These are phyloP conservation scores for Ceratobasidium sp. DNA, from an alignment of 1,284 basidiomycete species.

Conservation along the genomic window DNA sequence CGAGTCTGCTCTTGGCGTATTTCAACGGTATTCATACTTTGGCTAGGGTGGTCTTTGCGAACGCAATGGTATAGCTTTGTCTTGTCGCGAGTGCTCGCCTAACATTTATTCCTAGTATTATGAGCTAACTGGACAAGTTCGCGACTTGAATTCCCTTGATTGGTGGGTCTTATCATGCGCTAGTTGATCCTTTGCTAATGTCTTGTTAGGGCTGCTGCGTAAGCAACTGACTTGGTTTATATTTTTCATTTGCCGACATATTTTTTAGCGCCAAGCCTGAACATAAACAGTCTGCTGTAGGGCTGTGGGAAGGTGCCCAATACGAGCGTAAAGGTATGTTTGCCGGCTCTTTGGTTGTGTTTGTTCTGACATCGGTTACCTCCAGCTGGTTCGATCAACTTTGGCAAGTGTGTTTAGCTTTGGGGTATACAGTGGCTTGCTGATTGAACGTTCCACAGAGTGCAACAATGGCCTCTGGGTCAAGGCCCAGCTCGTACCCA, in stretches of 20 bases:
- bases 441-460: slow-evolving; percentile 37
- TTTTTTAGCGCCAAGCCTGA: slow-evolving; percentile 40
- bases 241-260: not conserved
- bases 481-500: slow-evolving; percentile 10
- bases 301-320: slow-evolving; percentile 39
- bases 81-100: not conserved
- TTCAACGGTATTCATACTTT: slow-evolving; percentile 35
- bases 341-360: not conserved
- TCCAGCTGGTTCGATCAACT: slow-evolving; percentile 41
- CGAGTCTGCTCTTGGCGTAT: not conserved
- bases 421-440: not conserved
- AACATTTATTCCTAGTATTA: slow-evolving; percentile 39
- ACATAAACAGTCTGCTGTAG: slow-evolving; percentile 32
- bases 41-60: slow-evolving; percentile 35
- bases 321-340: slow-evolving; percentile 37
- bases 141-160: slow-evolving; percentile 29
- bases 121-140: slow-evolving; percentile 43
- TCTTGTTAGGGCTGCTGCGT: slow-evolving; percentile 21
- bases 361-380: slow-evolving; percentile 3
- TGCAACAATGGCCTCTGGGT: slow-evolving; percentile 41
- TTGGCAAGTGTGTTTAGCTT: slow-evolving; percentile 38
- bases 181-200: not conserved
- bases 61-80: slow-evolving; percentile 11
- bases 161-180: slow-evolving; percentile 37
- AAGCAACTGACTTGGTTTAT: not conserved